A percentile compares a stretch with the other conserved stretches of the same genome.
These are phyloP conservation scores for Hypseocharis bilobata DNA, from an alignment of 441 rosid genomes.

Conservation along the genomic window DNA sequence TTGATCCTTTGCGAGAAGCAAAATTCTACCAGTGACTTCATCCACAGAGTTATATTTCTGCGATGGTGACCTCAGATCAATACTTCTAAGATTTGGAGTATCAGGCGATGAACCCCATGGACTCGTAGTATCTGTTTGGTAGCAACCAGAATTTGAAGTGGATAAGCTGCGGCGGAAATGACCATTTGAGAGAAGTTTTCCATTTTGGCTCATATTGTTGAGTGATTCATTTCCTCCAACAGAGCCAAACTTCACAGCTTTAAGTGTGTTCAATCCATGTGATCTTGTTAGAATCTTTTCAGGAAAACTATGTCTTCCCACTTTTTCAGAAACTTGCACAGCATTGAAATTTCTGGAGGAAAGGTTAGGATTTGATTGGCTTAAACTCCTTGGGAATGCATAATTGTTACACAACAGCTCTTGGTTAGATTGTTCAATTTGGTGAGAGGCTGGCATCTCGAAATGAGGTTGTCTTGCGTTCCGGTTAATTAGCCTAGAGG, in stretches of 20 bases:
- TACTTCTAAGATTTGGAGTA: constrained; percentile 27
- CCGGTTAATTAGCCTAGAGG: constrained; percentile 26
- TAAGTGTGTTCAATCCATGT: constrained; percentile 40
- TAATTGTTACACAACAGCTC: constrained; percentile 32
- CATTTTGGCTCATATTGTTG: constrained; percentile 30
- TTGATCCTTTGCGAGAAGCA: constrained; percentile 68
- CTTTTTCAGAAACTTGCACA: constrained; percentile 31
- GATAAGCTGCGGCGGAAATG: constrained; percentile 28
- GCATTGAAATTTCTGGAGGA: constrained; percentile 24
- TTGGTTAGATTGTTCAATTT: constrained; percentile 38
- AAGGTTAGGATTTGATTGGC: constrained; percentile 21
- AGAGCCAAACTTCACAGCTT: constrained; percentile 42
- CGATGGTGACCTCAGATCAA: constrained; percentile 36
- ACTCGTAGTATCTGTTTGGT: constrained; percentile 28
- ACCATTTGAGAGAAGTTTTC: constrained; percentile 34
- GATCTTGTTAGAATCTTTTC: constrained; percentile 66
- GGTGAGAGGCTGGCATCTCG: constrained; percentile 35
- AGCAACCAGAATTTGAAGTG: constrained; percentile 27
- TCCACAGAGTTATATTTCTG: constrained; percentile 43
- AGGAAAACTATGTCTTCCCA: constrained; percentile 41
- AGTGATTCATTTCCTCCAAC: constrained; percentile 37
- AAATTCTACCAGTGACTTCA: constrained; percentile 52
- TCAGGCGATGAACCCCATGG: constrained; percentile 32
- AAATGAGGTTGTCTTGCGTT: constrained; percentile 38
- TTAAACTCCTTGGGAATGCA: constrained; percentile 29